A percentile compares a stretch with the other conserved stretches of the same genome.
These are phyloP conservation scores for Xylaria polymorpha DNA, from an alignment of 2,329 filamentous ascomycete genomes.

Conservation along the genomic window DNA sequence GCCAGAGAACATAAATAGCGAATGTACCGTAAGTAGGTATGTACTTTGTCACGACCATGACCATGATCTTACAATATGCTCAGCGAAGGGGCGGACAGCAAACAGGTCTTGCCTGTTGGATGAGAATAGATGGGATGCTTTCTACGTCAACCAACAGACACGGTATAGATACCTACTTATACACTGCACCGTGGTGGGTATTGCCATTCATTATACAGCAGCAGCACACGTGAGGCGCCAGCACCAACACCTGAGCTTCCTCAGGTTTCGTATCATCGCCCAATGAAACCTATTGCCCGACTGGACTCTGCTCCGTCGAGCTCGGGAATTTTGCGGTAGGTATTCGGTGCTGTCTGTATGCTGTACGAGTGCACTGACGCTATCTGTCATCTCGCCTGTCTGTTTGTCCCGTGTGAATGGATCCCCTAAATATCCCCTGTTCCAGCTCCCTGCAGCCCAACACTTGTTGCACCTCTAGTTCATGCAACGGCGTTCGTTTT, in stretches of 20 bases:
- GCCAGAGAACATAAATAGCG: not conserved
- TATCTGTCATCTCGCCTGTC: constrained; percentile 26
- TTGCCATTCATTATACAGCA: constrained; percentile 2
- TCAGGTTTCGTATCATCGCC: constrained; percentile 22
- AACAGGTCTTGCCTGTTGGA: not conserved
- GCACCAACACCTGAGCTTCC: constrained; percentile 15
- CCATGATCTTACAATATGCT: constrained; percentile 17
- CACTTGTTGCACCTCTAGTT: constrained; percentile 34
- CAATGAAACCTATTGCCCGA: constrained; percentile 20
- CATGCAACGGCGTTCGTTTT: constrained; percentile 38
- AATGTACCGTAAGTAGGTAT: too few species aligned
- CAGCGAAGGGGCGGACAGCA: too few species aligned
- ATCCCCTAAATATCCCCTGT: constrained; percentile 32
- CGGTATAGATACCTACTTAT: not conserved
- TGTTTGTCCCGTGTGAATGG: constrained; percentile 36
- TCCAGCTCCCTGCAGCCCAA: constrained; percentile 35
- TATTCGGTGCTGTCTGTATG: constrained; percentile 6
- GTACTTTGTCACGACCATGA: not conserved
- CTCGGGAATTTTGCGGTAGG: constrained; percentile 23
- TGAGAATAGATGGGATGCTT: not conserved
- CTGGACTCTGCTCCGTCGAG: not conserved
- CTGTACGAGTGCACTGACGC: constrained; percentile 19
- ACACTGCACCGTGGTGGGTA: not conserved
- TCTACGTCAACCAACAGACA: not conserved
- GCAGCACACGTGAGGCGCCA: constrained; percentile 10